Evolutionary conservation across 2,329 filamentous ascomycete genomes (phyloP).

Genomic region (Scedosporium aurantiacum): DNA sequence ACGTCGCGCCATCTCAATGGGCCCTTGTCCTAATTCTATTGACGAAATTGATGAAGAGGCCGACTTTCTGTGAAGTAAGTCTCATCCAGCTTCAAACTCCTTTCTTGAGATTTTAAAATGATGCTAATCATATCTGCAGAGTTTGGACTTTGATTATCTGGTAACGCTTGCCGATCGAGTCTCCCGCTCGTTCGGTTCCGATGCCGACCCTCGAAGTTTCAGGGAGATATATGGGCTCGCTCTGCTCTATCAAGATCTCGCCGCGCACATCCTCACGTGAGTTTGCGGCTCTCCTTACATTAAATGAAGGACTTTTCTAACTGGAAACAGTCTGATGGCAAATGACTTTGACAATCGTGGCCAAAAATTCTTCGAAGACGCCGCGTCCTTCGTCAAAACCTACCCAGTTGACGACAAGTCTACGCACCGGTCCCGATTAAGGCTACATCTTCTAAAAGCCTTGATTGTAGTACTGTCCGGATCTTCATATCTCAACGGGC

Average conservation of each 20-base stretch:
- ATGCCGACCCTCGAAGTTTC: not conserved
- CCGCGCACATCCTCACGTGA: constrained; percentile 17
- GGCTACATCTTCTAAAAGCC: constrained; percentile 24
- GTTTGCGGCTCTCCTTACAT: not conserved
- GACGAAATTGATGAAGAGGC: constrained; percentile 36
- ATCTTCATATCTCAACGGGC: constrained; percentile 15
- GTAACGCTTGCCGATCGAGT: constrained; percentile 22
- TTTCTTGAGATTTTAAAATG: not conserved
- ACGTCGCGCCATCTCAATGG: constrained; percentile 7
- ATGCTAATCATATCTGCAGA: constrained; percentile 12
- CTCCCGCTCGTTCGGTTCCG: constrained; percentile 8
- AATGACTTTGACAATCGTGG: constrained; percentile 31
- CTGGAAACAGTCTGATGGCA: constrained; percentile 27
- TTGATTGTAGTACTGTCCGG: constrained; percentile 18
- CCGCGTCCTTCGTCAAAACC: constrained; percentile 14
- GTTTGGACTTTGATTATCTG: constrained; percentile 28
- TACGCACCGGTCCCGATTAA: constrained; percentile 15
- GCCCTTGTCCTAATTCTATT: constrained; percentile 8
- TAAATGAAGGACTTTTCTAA: not conserved
- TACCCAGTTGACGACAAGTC: constrained; percentile 8
- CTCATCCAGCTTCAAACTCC: not conserved
- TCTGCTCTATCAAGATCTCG: constrained; percentile 14
- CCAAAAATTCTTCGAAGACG: constrained; percentile 24
- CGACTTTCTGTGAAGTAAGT: constrained; percentile 36
- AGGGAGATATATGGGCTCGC: constrained; percentile 8